Conservation (phyloP, 2,329 filamentous ascomycete genomes). For the Apiospora sp. region DNA sequence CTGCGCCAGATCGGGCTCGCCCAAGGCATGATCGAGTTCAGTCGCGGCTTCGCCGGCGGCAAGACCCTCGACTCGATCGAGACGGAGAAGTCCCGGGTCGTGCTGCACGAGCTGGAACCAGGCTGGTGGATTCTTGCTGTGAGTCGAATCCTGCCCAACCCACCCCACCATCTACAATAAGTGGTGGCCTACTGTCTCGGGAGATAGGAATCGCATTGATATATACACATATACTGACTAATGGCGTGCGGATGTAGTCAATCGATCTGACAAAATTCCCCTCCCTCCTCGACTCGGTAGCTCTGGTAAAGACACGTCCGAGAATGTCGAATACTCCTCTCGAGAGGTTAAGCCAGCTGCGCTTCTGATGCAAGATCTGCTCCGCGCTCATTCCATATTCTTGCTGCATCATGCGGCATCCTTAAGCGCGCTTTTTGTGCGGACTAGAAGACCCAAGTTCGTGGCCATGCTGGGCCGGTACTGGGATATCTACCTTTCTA, state of each 20-base stretch:
- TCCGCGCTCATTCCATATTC: conserved; percentile 84
- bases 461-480: conserved; percentile 77
- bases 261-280: conserved; percentile 78
- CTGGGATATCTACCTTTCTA: conserved; percentile 75
- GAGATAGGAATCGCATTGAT: not conserved
- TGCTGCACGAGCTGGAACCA: conserved; percentile 85
- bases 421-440: conserved; percentile 73
- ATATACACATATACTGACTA: conserved; percentile 28
- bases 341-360: conserved; percentile 86
- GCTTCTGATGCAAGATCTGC: conserved; percentile 80
- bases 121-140: conserved; percentile 97
- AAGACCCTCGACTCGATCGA: conserved; percentile 84
- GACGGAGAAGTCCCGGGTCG: conserved; percentile 85
- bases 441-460: conserved; percentile 72
- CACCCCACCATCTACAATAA: not conserved
- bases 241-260: conserved; percentile 58
- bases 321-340: conserved; percentile 80
- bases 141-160: conserved; percentile 44
- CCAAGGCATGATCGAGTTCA: conserved; percentile 95
- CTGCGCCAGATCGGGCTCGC: conserved; percentile 93
- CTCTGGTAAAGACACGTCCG: conserved; percentile 42
- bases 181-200: not conserved
- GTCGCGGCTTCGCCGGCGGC: conserved; percentile 83
- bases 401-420: conserved; percentile 85
- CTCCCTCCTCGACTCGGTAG: conserved; percentile 63